A percentile compares a stretch with the other conserved stretches of the same genome.
These are phyloP conservation scores for Saturnispora dispora DNA, from an alignment of 805 yeast genomes.

Conservation along the genomic window DNA sequence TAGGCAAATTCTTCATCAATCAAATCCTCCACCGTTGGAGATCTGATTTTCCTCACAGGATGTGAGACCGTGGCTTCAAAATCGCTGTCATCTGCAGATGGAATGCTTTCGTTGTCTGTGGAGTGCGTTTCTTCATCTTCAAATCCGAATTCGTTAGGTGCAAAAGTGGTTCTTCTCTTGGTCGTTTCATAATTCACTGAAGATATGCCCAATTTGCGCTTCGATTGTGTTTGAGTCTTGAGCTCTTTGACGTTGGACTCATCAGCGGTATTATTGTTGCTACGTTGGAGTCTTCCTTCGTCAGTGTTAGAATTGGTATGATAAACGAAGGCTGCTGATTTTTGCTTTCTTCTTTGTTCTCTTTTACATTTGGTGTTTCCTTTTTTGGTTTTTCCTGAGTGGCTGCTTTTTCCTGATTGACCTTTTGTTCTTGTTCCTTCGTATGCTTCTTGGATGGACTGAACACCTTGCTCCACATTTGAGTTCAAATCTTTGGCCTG, in stretches of 20 bases:
- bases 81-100: not conserved
- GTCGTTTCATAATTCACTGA: slow-evolving; percentile 22
- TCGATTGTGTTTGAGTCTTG: not conserved
- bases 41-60: slow-evolving; percentile 6
- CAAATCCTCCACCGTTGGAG: slow-evolving; percentile 18
- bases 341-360: not conserved
- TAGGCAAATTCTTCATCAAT: slow-evolving; percentile 18
- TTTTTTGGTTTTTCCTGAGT: not conserved
- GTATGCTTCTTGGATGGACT: not conserved
- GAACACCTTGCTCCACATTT: slow-evolving; percentile 1
- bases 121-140: slow-evolving; percentile 3
- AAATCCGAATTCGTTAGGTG: slow-evolving; percentile 13
- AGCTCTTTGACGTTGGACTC: not conserved
- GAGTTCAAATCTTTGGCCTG: not conserved
- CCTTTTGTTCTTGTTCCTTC: not conserved
- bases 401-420: no score
- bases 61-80: not conserved
- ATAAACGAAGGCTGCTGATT: not conserved
- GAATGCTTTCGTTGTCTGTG: not conserved
- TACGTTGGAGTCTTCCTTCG: not conserved
- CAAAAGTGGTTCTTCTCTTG: slow-evolving; percentile 19
- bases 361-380: not conserved
- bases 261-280: not conserved
- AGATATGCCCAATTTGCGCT: not conserved
- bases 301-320: slow-evolving; percentile 1